Base-by-base conservation (phyloP, 2,329 filamentous ascomycete species). In the Alternaria incomplexa region DNA sequence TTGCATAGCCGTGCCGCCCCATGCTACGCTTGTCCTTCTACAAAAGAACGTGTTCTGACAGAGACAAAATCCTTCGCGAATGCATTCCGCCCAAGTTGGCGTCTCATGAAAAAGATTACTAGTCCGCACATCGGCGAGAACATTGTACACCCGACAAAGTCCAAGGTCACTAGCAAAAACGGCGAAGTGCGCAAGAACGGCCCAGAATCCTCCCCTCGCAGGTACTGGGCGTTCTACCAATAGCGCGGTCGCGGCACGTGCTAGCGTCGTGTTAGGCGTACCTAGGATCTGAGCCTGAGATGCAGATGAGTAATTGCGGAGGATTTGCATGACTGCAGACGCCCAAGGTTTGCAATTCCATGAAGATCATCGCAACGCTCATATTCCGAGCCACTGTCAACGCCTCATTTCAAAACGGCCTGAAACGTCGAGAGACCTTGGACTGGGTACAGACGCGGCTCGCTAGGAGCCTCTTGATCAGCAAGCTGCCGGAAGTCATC, bases 251-350 rank as follows among this genome's bases (percentile, higher is more conserved):
- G 30, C 45, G 55, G 50, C 28, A 44, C 26, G 54, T 28, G 15
- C 36, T 62, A 55, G 59, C 55, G 50, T 11, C 20, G 22, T 43
- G 11, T 53, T 52, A 50, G 59, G 36, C 55, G 22, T 45, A 22
- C 46, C 28, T 36, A 44, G 46, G 20, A 53, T 48, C 62, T 55
- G 25, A 59, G 52, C 46, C 50, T 25, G 48, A 54, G n/a, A 56
- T 26, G 11, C 30, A 54, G n/a, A 56, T 26, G 11, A 46, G 56
- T 55, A 32, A 56, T 47, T 52, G 62, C 46, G 55, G 59, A 65
- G 50, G 51, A 59, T 65, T 65, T 58, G 45, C 57, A 56, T 45
- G 43, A 55, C 43, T 20, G 36, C 48, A 51, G 22, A 36, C 44
- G 46, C 30, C 30, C 23, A 40, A 45, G 36, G 17, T 44, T 44